Evolutionary conservation across 2,329 filamentous ascomycete genomes (phyloP), one percentile per base, ranked within the genome.

Genomic region (Diaporthe citrichinensis): DNA sequence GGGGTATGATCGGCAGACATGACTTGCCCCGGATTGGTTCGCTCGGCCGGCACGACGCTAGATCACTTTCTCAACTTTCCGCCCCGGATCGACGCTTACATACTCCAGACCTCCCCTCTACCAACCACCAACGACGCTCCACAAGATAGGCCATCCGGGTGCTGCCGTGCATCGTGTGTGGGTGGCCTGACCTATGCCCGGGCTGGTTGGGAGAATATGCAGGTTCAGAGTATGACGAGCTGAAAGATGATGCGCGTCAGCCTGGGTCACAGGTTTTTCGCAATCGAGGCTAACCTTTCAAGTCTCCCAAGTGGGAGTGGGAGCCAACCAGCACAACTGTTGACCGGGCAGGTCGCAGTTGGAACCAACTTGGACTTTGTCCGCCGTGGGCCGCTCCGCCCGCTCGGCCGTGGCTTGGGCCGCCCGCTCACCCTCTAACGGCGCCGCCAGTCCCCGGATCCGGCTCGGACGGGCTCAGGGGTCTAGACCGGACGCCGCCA

Each of bases 31-130:
- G 46, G 65, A 68, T 68, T 68, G 65, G 65, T 5, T 53, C 65
- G 46, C 65, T 68, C 46, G 46, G 44, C 20, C 44, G 62, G 62
- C 62, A 23, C 44, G 41, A 67, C 44, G 62, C 62, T 36, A 49
- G 41, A 65, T 49, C 28, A 51, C 25, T 10, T 46, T 36, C 4
- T 36, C 2, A 61, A 61, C 36, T 36, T 41, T 44, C 15, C 23
- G 36, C 46, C 62, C 34, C 62, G 44, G 62, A 68, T 68, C 62
- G 65, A 68, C 65, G 46, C 65, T 68, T 68, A 25, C 65, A 41
- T 39, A 53, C 20, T 53, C 46, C 62, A 51, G 12, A 34, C 20
- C 14, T 25, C 12, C 23, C 3, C 31, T 15, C 20, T 44, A 23
- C 17, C 44, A 36, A 31, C 62, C 20, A 51, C 62, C 31, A 31